A percentile compares a stretch with the other conserved stretches of the same genome.
Conservation (phyloP, 139 green algal genomes). For the Pleodorina starrii region DNA sequence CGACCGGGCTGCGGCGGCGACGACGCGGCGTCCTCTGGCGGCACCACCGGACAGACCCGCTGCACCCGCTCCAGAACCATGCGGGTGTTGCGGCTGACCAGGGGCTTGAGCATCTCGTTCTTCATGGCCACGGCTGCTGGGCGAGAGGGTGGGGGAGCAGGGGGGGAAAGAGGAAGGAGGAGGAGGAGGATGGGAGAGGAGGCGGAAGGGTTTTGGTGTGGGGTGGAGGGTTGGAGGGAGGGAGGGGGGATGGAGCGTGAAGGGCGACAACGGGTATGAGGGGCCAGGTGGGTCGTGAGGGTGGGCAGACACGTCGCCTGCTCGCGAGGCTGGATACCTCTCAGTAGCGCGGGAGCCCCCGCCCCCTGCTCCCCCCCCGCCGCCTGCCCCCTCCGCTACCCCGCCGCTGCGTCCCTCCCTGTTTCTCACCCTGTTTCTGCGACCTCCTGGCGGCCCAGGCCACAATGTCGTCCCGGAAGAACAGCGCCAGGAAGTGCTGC, state of each 20-base stretch:
- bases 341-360: too few relatives aligned
- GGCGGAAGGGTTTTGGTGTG: too few relatives aligned
- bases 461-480: conserved; percentile 79
- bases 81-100: conserved; percentile 39
- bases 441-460: conserved; percentile 46
- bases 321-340: too few relatives aligned
- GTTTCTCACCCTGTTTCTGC: conserved; percentile 52
- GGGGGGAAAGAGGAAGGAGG: not conserved
- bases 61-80: conserved; percentile 27
- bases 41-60: conserved; percentile 21
- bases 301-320: too few relatives aligned
- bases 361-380: too few relatives aligned
- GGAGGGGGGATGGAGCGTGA: too few relatives aligned
- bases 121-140: conserved; percentile 17
- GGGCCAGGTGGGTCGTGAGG: too few relatives aligned
- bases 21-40: conserved; percentile 13
- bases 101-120: conserved; percentile 52
- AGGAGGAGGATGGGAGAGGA: too few relatives aligned
- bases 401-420: too few relatives aligned
- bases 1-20: conserved; percentile 10
- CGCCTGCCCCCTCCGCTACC: not conserved
- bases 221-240: too few relatives aligned
- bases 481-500: conserved; percentile 82
- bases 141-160: not conserved
- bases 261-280: too few relatives aligned